Percentiles rank a stretch among this genome's conserved stretches.
These are phyloP conservation scores for Chara braunii DNA, from an alignment of 139 green algal species.

Conservation along the genomic window DNA sequence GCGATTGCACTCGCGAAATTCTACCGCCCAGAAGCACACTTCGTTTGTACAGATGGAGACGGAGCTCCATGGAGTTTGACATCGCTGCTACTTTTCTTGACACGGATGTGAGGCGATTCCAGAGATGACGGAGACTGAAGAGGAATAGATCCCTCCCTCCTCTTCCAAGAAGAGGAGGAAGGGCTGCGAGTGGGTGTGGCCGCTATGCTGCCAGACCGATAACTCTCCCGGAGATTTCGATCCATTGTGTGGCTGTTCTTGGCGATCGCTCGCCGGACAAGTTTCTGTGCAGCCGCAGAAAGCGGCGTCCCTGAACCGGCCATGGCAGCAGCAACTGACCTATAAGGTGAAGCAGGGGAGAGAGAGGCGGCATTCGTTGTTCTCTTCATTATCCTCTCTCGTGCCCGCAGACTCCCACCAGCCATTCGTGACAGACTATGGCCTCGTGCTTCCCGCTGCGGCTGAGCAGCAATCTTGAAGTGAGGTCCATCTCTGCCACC, in stretches of 20 bases:
- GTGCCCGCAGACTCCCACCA: constrained; percentile 12
- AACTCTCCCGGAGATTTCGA: constrained; percentile 26
- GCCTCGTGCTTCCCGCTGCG: constrained; percentile 9
- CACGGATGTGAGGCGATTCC: no score
- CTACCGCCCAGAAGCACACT: no score
- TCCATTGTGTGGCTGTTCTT: constrained; percentile 19
- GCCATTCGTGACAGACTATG: constrained; percentile 19
- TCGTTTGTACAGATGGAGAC: no score
- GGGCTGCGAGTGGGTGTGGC: not conserved
- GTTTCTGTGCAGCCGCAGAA: constrained; percentile 37
- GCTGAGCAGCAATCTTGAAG: constrained; percentile 33
- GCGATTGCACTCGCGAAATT: no score
- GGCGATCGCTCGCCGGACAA: constrained; percentile 20
- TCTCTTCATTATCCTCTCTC: constrained; percentile 3
- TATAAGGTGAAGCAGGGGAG: not conserved
- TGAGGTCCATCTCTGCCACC: constrained; percentile 19
- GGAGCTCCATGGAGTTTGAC: no score
- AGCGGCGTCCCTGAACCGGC: not conserved
- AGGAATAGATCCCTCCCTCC: no score
- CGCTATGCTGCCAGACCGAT: not conserved
- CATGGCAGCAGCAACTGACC: not conserved
- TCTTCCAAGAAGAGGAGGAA: no score
- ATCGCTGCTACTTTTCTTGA: no score
- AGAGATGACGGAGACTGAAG: no score
- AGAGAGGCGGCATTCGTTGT: not conserved